Evolutionary conservation across 116 monocot species (phyloP), one percentile per base, ranked within the genome.

Genomic region (Trichopus zeylanicus): DNA sequence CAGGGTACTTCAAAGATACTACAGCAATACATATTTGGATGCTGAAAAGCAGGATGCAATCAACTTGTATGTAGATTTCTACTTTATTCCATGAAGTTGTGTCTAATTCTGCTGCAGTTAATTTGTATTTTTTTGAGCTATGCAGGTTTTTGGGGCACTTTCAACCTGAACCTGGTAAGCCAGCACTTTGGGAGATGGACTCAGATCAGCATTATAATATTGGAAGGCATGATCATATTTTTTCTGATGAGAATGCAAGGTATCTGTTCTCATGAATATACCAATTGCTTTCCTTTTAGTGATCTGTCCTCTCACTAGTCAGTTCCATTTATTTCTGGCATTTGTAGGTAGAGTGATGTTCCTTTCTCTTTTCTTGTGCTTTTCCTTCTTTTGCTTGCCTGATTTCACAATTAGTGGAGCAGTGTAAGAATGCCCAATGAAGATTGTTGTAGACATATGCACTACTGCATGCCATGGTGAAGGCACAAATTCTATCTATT

Each of bases 131-230:
- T 6, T 46, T 46, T 18, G 0, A 10, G 9, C 28, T 0, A 49
- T 73, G 47, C 65, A 89, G 89, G 58, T 89, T 89, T 54, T 52
- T 89, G 66, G 89, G 89, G 48, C 66, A 89, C 73, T 89, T 84
- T 48, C 84, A 78, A 55, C 81, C 89, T 18, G 64, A 78, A 51
- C 69, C 66, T 53, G 75, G 73, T 65, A 81, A 81, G 46, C 68
- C 83, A 29, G 81, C 75, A 48, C 61, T 81, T 47, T 89, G 89
- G 89, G 84, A 78, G 61, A 70, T 81, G 4, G 66, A 82, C 51
- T 75, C 73, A 1, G 72, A 75, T 70, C 63, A 74, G 38, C 70
- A 70, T 47, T 74, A 63, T 60, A 63, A 67, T 63, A 42, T 67
- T 49, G 65, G 70, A 26, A 75, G 62, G 48, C 58, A 26, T 64